Conservation (phyloP, 805 yeast species). For the Metschnikowia matae region DNA sequence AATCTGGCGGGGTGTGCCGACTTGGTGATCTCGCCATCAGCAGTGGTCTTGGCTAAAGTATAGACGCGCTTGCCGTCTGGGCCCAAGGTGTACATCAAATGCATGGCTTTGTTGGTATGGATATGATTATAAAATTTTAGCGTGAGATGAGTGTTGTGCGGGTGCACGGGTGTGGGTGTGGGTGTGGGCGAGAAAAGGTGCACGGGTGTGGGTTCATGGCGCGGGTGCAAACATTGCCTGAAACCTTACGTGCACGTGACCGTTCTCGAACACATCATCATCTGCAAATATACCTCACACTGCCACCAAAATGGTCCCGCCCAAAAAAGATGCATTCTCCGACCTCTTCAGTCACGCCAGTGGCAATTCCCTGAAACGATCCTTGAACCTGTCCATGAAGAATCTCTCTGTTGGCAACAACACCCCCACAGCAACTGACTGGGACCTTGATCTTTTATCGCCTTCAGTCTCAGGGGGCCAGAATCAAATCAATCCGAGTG, state of each 20-base stretch:
- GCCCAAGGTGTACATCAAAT: constrained; percentile 96
- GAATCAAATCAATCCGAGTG: not conserved
- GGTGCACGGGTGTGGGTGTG: constrained; percentile 9
- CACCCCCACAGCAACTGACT: not conserved
- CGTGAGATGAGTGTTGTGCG: constrained; percentile 9
- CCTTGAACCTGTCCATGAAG: constrained; percentile 14
- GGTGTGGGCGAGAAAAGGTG: no score
- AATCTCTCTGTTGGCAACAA: constrained; percentile 11
- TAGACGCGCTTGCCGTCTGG: constrained; percentile 93
- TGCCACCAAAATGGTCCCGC: constrained; percentile 22
- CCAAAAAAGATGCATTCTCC: constrained; percentile 44
- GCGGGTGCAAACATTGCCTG: not conserved
- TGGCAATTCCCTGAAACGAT: constrained; percentile 9
- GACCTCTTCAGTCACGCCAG: constrained; percentile 37
- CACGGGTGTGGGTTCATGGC: constrained; percentile 7
- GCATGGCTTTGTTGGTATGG: constrained; percentile 54
- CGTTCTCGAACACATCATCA: not conserved
- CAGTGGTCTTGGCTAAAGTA: constrained; percentile 81
- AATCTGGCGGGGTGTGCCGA: constrained; percentile 99
- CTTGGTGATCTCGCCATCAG: constrained; percentile 89
- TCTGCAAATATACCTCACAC: not conserved
- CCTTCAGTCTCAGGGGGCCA: constrained; percentile 2
- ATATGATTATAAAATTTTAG: constrained; percentile 6
- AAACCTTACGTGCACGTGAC: constrained; percentile 2
- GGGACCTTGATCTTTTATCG: constrained; percentile 11